These are phyloP conservation scores for Aureobasidium musti DNA, from an alignment of 2,329 filamentous ascomycete species.

Conservation along the genomic window DNA sequence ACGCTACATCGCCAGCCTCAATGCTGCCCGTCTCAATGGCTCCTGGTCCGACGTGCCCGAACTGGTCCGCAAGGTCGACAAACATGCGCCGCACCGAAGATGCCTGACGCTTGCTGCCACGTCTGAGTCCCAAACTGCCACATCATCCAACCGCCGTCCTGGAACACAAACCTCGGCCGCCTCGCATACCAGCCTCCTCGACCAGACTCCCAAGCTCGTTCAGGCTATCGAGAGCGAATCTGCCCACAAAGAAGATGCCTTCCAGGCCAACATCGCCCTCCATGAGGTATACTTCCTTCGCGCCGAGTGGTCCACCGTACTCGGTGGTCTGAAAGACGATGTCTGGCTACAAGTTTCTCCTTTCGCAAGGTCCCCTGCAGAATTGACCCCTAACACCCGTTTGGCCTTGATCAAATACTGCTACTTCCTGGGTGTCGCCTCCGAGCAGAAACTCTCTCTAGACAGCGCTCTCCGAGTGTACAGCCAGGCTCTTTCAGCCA, in stretches of 20 bases:
- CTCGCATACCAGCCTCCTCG: constrained; percentile 32
- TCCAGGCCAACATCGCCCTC: constrained; percentile 80
- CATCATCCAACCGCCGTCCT: constrained; percentile 46
- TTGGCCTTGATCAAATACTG: constrained; percentile 35
- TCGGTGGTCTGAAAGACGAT: constrained; percentile 20
- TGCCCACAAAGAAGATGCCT: constrained; percentile 55
- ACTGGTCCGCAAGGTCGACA: constrained; percentile 87
- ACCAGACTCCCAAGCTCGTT: constrained; percentile 31
- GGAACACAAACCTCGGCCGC: constrained; percentile 46
- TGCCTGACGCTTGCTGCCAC: constrained; percentile 59
- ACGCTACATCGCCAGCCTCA: constrained; percentile 78
- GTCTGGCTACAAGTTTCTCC: constrained; percentile 25
- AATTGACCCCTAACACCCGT: constrained; percentile 22
- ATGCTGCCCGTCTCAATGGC: constrained; percentile 83
- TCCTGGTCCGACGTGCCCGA: constrained; percentile 86
- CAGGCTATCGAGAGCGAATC: constrained; percentile 43
- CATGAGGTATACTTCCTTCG: constrained; percentile 85
- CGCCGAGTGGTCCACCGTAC: constrained; percentile 45
- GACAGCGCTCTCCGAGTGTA: constrained; percentile 31
- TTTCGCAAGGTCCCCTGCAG: not conserved
- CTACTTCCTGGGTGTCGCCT: constrained; percentile 38
- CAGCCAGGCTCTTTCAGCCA: constrained; percentile 21
- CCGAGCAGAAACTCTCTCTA: constrained; percentile 35
- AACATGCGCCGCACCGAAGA: constrained; percentile 82
- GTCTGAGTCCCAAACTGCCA: constrained; percentile 51